phyloP scores from a whole-genome alignment of 257 asterid species.

The Verbena officinalis region DNA sequence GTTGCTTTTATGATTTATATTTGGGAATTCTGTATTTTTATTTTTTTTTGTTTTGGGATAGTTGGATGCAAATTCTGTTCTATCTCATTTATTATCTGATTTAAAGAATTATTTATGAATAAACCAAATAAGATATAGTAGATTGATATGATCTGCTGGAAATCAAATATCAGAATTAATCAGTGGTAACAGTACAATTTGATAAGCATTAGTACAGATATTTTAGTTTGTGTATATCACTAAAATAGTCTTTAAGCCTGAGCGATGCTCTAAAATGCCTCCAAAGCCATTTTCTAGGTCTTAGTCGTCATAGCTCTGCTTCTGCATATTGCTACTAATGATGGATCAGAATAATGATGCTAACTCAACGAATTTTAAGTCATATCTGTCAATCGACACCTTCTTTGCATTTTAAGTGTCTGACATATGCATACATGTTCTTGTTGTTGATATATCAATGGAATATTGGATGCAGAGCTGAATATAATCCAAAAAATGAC shows the following conservation, averaged over 20 bases:
- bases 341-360: neutral
- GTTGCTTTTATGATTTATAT: conserved; percentile 14
- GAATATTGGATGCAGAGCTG: conserved; percentile 62
- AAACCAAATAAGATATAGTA: neutral
- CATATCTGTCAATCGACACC: neutral
- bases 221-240: too few relatives aligned
- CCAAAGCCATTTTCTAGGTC: too few relatives aligned
- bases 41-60: neutral
- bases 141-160: neutral
- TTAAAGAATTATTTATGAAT: conserved; percentile 6
- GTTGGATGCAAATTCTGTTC: conserved; percentile 16
- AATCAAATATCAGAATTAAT: neutral
- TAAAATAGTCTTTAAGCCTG: too few relatives aligned
- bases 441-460: neutral
- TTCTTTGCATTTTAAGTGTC: conserved; percentile 1
- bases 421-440: conserved; percentile 1
- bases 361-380: neutral
- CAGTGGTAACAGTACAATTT: neutral
- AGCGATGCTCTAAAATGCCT: too few relatives aligned
- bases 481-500: conserved; percentile 79
- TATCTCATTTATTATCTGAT: neutral
- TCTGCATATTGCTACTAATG: too few relatives aligned
- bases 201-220: too few relatives aligned
- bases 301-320: too few relatives aligned
- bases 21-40: conserved; percentile 6